phyloP scores from a whole-genome alignment of 139 green algal genomes.

The Micractinium sp. region DNA sequence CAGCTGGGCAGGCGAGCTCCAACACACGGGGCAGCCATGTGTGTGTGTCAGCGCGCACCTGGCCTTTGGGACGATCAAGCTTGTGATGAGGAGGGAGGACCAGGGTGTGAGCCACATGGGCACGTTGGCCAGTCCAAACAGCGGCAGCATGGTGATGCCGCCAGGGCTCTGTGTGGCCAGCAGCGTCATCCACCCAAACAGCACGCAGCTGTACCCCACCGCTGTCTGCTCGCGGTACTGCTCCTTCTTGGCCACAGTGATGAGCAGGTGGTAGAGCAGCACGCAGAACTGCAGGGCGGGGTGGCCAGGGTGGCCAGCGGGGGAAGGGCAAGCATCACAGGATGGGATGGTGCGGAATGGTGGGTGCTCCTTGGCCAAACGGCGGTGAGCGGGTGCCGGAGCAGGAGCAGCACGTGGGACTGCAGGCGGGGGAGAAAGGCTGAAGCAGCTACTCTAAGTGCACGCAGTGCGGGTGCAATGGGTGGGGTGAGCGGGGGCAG shows the following conservation, averaged over 20 bases:
- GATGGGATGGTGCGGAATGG: too few relatives aligned
- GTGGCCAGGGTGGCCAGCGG: not conserved
- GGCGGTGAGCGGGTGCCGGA: too few relatives aligned
- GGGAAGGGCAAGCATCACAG: too few relatives aligned
- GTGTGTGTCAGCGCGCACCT: not conserved
- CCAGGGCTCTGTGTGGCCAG: conserved; percentile 34
- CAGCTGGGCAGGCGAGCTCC: too few relatives aligned
- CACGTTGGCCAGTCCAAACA: conserved; percentile 60
- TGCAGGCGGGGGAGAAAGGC: too few relatives aligned
- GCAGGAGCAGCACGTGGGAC: too few relatives aligned
- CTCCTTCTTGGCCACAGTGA: conserved; percentile 41
- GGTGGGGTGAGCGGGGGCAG: too few relatives aligned
- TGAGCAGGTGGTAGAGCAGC: conserved; percentile 55
- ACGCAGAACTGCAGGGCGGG: conserved; percentile 44
- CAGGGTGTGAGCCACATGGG: conserved; percentile 67
- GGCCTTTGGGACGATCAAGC: conserved; percentile 61
- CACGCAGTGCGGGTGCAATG: too few relatives aligned
- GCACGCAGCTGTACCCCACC: conserved; percentile 75
- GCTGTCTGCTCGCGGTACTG: conserved; percentile 46
- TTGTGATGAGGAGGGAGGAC: conserved; percentile 71
- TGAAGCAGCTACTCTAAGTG: too few relatives aligned
- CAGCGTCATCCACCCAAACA: conserved; percentile 80
- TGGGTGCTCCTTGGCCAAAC: too few relatives aligned
- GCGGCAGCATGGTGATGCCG: conserved; percentile 39
- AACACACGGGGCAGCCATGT: too few relatives aligned